Conservation (phyloP, 371 early-diverging fungal genomes). For the Mucor velutinosus region DNA sequence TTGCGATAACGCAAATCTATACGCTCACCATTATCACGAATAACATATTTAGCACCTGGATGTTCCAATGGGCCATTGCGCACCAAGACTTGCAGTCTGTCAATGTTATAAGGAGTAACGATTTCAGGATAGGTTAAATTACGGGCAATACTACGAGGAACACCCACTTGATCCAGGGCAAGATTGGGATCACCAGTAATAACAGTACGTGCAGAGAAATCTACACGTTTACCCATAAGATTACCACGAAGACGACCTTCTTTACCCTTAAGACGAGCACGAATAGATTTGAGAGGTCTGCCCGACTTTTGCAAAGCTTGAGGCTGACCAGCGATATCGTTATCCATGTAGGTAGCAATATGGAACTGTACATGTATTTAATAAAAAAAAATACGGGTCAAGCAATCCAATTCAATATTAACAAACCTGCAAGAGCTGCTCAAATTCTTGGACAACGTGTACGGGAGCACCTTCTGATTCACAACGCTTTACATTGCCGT, state of each 20-base stretch:
- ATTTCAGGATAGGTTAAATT: slow-evolving; percentile 99
- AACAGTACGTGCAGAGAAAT: slow-evolving; percentile 99
- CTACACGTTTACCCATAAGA: slow-evolving; percentile 99
- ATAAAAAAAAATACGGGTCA: neutral
- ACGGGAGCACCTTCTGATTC: slow-evolving; percentile 97
- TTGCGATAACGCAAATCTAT: slow-evolving; percentile 95
- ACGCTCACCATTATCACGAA: slow-evolving; percentile 96
- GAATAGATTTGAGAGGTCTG: slow-evolving; percentile 96
- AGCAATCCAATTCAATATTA: neutral
- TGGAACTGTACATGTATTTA: slow-evolving; percentile 71
- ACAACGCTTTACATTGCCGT: slow-evolving; percentile 85
- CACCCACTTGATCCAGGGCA: slow-evolving; percentile 98
- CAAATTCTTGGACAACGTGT: slow-evolving; percentile 96
- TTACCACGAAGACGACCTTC: slow-evolving; percentile 99
- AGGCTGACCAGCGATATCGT: slow-evolving; percentile 98
- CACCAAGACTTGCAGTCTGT: slow-evolving; percentile 88
- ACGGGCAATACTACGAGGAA: slow-evolving; percentile 97
- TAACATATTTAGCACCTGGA: slow-evolving; percentile 99
- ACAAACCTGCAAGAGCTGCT: slow-evolving; percentile 84
- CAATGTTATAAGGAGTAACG: slow-evolving; percentile 98
- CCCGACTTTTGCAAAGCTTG: slow-evolving; percentile 97
- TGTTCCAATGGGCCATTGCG: slow-evolving; percentile 96
- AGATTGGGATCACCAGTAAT: slow-evolving; percentile 99
- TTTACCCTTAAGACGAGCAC: slow-evolving; percentile 99
- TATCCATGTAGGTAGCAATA: slow-evolving; percentile 99